Percentiles rank a stretch among this genome's conserved stretches.
phyloP scores from a whole-genome alignment of 192 early-diverging fungal genomes.

The Backusella macrospora region DNA sequence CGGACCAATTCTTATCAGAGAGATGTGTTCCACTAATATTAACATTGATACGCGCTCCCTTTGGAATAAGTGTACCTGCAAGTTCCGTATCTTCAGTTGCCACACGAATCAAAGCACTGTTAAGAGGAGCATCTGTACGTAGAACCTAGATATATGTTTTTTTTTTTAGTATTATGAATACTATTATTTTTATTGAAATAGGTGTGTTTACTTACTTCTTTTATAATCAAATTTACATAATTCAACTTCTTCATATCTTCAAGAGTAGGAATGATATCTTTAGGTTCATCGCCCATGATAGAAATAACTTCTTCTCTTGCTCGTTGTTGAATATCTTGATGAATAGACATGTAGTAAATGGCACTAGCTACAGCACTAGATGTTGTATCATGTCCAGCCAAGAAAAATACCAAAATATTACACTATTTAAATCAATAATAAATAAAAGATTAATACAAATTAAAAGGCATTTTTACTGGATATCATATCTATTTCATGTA shows the following conservation, averaged over 20 bases:
- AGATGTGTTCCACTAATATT: constrained; percentile 27
- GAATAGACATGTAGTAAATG: constrained; percentile 51
- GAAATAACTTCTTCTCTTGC: constrained; percentile 27
- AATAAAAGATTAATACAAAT: constrained; percentile 46
- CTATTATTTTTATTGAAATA: background rate
- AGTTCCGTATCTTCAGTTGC: constrained; percentile 16
- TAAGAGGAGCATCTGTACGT: constrained; percentile 3
- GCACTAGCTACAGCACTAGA: constrained; percentile 36
- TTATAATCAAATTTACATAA: constrained; percentile 25
- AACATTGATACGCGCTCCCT: constrained; percentile 13
- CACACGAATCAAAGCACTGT: background rate
- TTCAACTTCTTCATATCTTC: constrained; percentile 10
- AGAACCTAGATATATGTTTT: background rate
- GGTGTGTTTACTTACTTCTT: constrained; percentile 26
- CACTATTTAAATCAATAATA: background rate
- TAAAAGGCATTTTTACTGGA: constrained; percentile 34
- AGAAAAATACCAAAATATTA: background rate
- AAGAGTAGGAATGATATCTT: constrained; percentile 1
- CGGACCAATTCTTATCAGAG: constrained; percentile 11
- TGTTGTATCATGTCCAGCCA: constrained; percentile 26
- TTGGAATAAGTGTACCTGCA: constrained; percentile 23
- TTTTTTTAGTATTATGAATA: background rate
- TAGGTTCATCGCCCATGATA: constrained; percentile 21
- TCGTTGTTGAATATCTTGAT: constrained; percentile 31
- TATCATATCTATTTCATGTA: constrained; percentile 52